These are phyloP conservation scores for Candida multigemmis DNA, from an alignment of 805 yeast genomes.

Conservation along the genomic window DNA sequence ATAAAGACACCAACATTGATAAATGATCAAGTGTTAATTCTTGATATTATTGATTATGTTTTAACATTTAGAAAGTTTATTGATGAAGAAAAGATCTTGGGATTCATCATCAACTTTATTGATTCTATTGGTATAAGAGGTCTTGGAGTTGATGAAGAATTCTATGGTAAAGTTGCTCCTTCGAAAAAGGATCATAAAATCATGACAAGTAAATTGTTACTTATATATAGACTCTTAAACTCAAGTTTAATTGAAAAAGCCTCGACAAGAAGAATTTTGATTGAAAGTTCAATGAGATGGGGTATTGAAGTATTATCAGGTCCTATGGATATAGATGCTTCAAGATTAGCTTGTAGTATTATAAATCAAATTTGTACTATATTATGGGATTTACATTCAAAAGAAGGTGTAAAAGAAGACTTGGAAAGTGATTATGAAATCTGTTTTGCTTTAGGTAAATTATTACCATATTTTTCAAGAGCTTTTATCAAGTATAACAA, in stretches of 20 bases:
- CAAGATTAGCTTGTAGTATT: conserved; percentile 56
- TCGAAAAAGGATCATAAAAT: conserved; percentile 52
- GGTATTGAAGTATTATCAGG: conserved; percentile 48
- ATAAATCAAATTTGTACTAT: conserved; percentile 40
- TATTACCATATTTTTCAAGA: conserved; percentile 45
- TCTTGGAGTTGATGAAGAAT: conserved; percentile 34
- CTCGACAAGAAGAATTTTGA: conserved; percentile 24
- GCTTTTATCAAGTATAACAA: conserved; percentile 46
- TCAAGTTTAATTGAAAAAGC: conserved; percentile 22
- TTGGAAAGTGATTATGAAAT: conserved; percentile 25
- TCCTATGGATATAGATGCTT: conserved; percentile 45
- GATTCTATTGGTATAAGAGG: conserved; percentile 52
- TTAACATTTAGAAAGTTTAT: conserved; percentile 32
- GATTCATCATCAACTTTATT: conserved; percentile 35
- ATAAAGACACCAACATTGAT: conserved; percentile 38
- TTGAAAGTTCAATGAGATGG: conserved; percentile 43
- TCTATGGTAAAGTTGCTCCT: conserved; percentile 11
- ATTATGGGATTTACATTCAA: conserved; percentile 22
- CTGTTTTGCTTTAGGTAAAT: conserved; percentile 40
- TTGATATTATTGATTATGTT: conserved; percentile 53
- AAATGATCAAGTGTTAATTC: conserved; percentile 53
- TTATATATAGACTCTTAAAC: conserved; percentile 48
- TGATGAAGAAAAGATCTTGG: conserved; percentile 29
- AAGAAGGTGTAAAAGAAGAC: conserved; percentile 17
- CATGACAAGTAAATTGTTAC: conserved; percentile 47